Conservation (phyloP, 805 yeast genomes). For the Saccharomycopsis sp. region DNA sequence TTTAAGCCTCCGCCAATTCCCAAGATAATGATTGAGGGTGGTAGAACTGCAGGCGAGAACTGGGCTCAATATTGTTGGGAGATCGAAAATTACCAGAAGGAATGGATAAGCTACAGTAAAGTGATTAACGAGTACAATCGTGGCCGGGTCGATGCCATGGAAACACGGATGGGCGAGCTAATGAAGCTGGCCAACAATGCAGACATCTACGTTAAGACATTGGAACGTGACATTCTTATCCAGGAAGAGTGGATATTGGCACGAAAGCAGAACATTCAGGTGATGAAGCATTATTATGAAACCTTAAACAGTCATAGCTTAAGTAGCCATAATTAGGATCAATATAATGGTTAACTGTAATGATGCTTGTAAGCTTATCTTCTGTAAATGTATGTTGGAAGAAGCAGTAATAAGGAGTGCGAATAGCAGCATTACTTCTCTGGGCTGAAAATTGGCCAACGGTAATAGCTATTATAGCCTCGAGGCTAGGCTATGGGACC, state of each 20-base stretch:
- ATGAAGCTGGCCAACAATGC: slow-evolving; percentile 2
- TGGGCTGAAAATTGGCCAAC: too few relatives aligned
- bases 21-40: neutral
- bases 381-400: too few relatives aligned
- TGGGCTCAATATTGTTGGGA: slow-evolving; percentile 8
- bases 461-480: too few relatives aligned
- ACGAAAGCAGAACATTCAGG: slow-evolving; percentile 2
- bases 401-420: too few relatives aligned
- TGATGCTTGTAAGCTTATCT: too few relatives aligned
- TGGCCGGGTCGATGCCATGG: slow-evolving; percentile 1
- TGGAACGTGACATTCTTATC: slow-evolving; percentile 7
- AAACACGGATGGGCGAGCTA: neutral
- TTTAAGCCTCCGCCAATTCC: slow-evolving; percentile 10
- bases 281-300: slow-evolving; percentile 13
- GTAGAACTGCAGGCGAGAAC: neutral
- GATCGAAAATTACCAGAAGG: slow-evolving; percentile 6
- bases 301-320: neutral
- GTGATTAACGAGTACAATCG: slow-evolving; percentile 4
- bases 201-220: slow-evolving; percentile 3
- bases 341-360: too few relatives aligned
- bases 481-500: too few relatives aligned
- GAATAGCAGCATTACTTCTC: too few relatives aligned
- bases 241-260: slow-evolving; percentile 9
- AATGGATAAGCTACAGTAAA: slow-evolving; percentile 6
- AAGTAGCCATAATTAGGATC: too few relatives aligned